Percentiles rank a stretch among this genome's conserved stretches.
These are phyloP conservation scores for Achlya hypogyna DNA, from an alignment of 352 stramenopile species.

Conservation along the genomic window DNA sequence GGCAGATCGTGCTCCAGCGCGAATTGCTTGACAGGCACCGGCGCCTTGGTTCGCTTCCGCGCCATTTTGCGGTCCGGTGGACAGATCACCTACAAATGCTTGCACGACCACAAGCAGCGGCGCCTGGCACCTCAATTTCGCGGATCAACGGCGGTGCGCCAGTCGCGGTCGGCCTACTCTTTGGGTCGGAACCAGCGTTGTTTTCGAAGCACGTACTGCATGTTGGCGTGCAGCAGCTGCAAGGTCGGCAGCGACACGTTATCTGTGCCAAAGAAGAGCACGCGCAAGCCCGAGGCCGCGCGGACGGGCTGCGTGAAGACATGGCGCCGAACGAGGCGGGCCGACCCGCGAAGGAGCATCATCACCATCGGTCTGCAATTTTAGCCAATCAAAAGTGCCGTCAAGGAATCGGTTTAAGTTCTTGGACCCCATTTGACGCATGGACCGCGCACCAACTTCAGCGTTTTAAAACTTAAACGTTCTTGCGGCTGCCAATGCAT, in stretches of 20 bases:
- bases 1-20: slow-evolving; percentile 46
- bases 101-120: background rate
- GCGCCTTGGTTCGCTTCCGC: slow-evolving; percentile 40
- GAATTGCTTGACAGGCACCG: slow-evolving; percentile 71
- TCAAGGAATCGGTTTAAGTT: too few relatives aligned
- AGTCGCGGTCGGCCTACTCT: background rate
- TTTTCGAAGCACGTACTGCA: too few relatives aligned
- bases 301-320: background rate
- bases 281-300: slow-evolving; percentile 23
- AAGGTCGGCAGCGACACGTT: slow-evolving; percentile 77
- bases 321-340: background rate
- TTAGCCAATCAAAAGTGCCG: too few relatives aligned
- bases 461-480: too few relatives aligned
- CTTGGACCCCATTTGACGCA: too few relatives aligned
- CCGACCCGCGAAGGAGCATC: background rate
- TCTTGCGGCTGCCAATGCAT: too few relatives aligned
- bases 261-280: slow-evolving; percentile 83
- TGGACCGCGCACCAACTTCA: too few relatives aligned
- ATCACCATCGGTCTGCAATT: slow-evolving; percentile 4
- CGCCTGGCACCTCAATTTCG: slow-evolving; percentile 12
- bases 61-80: slow-evolving; percentile 73
- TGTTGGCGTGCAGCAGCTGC: slow-evolving; percentile 51
- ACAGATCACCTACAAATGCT: slow-evolving; percentile 48
- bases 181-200: background rate
- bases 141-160: background rate